phyloP scores from a whole-genome alignment of 257 asterid species.

The Plantago elongata region DNA sequence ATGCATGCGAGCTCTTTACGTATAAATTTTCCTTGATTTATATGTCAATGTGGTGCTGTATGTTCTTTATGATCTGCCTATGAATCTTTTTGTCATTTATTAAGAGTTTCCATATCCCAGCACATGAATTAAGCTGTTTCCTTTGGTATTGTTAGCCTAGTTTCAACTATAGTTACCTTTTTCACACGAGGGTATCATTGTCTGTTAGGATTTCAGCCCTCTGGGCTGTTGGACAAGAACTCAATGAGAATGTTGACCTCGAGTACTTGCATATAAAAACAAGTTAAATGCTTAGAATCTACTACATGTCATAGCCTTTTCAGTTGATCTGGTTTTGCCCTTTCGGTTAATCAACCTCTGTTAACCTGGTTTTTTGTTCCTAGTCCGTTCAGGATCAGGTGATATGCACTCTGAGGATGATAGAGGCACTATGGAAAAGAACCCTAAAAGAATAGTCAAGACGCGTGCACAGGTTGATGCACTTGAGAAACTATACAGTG shows the following conservation, averaged over 20 bases:
- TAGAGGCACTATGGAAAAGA: conserved; percentile 52
- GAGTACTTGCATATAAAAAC: no score
- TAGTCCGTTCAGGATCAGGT: conserved; percentile 32
- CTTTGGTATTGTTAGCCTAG: neutral
- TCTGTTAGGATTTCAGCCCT: no score
- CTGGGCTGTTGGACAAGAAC: no score
- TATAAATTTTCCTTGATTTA: neutral
- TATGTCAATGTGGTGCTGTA: neutral
- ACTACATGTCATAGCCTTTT: conserved; percentile 10
- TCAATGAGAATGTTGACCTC: neutral
- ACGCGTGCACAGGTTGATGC: conserved; percentile 66
- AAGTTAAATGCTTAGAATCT: conserved; percentile 1
- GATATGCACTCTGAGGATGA: conserved; percentile 64
- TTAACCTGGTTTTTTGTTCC: conserved; percentile 16
- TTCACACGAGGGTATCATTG: no score
- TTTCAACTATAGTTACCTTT: neutral
- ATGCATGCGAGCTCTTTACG: no score
- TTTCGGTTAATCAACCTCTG: conserved; percentile 8
- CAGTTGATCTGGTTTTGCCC: neutral
- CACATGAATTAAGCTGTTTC: neutral
- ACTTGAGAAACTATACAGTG: conserved; percentile 59
- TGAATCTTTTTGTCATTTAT: no score
- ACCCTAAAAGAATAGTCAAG: conserved; percentile 62
- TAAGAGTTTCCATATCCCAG: no score
- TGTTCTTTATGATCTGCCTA: neutral